phyloP scores from a whole-genome alignment of 768 basidiomycete species.

The Leccinellum rugosiceps region DNA sequence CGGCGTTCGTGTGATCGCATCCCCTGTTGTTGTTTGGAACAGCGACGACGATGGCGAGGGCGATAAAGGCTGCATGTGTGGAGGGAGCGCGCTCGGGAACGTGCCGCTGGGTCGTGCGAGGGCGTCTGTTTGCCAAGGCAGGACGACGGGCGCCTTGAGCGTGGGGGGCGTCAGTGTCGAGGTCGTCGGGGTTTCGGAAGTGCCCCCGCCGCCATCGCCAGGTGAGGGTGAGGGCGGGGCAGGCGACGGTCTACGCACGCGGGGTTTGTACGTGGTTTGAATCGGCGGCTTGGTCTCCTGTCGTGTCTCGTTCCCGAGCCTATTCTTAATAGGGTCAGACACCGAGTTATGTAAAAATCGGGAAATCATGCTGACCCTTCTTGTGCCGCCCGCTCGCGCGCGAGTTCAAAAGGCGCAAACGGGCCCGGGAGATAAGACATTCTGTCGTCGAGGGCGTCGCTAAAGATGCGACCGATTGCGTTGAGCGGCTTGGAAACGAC shows the following conservation, averaged over 20 bases:
- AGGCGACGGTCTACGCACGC: constrained; percentile 57
- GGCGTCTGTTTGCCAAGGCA: neutral
- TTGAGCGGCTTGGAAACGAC: constrained; percentile 88
- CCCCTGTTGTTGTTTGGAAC: constrained; percentile 9
- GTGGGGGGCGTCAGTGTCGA: neutral
- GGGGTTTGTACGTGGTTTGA: constrained; percentile 73
- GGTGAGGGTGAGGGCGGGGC: constrained; percentile 22
- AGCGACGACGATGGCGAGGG: neutral
- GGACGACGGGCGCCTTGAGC: constrained; percentile 7
- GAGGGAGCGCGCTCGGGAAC: constrained; percentile 22
- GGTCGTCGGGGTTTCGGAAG: constrained; percentile 32
- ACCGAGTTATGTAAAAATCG: neutral
- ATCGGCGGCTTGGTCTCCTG: constrained; percentile 33
- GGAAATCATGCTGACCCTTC: constrained; percentile 31
- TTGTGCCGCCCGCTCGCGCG: constrained; percentile 44
- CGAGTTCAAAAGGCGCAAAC: constrained; percentile 66
- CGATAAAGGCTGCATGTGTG: constrained; percentile 22
- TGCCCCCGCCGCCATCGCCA: constrained; percentile 41
- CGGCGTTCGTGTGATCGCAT: constrained; percentile 58
- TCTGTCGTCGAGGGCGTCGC: constrained; percentile 74
- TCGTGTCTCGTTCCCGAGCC: constrained; percentile 22
- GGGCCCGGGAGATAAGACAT: constrained; percentile 64
- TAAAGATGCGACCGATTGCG: constrained; percentile 85
- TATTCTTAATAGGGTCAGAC: neutral
- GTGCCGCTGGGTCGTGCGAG: neutral